Base-by-base conservation (phyloP, 2,329 filamentous ascomycete species). In the Acrodontium crateriforme region DNA sequence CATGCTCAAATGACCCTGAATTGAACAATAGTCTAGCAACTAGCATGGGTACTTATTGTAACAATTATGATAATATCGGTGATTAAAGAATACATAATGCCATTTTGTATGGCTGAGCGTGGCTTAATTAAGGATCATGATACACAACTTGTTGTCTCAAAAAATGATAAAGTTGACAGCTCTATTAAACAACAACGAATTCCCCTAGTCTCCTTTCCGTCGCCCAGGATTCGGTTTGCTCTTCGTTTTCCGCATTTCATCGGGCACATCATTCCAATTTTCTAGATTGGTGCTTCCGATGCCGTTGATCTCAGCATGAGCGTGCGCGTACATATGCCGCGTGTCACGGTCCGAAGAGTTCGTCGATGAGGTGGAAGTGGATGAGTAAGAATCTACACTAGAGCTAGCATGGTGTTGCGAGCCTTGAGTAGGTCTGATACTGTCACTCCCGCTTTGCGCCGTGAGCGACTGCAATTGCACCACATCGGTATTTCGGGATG, bases 251-350 rank as follows among this genome's bases (percentile, higher is more conserved):
- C 27, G 35, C 25, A 44, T 39, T 27, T 59, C 60, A 4, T 60
- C 59, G 9, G 61, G 61, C 4, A 65, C 46, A 32, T 65, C 61
- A 30, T 65, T 65, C 60, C 60, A 64, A 29, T 61, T 56, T 23
- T 44, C 46, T 7, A 22, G n/a, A 4, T 12, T 12, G 5, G 20
- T 22, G n/a, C 20, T 12, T 22, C 10, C n/a, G n/a, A 51, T 58
- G 25, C 35, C 28, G 16, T 38, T 27, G 17, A 31, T 28, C 17
- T 32, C 24, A 11, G 10, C 13, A 20, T 35, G 32, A 16, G 12
- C 15, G n/a, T n/a, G n/a, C n/a, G n/a, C n/a, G 16, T 31, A 35
- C 29, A 31, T 32, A 21, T 20, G 15, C 26, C 29, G 24, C 14
- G 39, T 30, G 29, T 44, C 9, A 39, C 33, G 28, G 36, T 37